Evolutionary conservation across 169 alveolate species (phyloP).

Genomic region (Plasmodium vivax): DNA sequence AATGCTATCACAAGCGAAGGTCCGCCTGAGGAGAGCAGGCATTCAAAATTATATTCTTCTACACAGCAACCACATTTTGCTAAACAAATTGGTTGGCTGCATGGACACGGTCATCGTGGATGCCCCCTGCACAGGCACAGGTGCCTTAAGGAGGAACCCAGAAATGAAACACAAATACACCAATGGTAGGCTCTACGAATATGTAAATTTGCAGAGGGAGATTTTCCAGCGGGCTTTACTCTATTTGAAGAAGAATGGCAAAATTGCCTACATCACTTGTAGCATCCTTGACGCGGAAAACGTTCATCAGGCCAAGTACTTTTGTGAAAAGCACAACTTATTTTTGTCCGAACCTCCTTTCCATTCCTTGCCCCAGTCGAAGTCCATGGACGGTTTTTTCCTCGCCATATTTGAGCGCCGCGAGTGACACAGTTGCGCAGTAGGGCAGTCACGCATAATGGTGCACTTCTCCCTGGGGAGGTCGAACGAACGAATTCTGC

Average conservation of each 20-base stretch:
- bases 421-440: too few species aligned
- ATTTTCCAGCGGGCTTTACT: conserved; percentile 85
- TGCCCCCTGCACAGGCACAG: conserved; percentile 96
- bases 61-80: conserved; percentile 78
- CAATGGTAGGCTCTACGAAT: conserved; percentile 79
- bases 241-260: conserved; percentile 88
- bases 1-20: conserved; percentile 87
- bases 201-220: conserved; percentile 80
- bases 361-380: conserved; percentile 89
- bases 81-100: conserved; percentile 82
- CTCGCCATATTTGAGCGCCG: conserved; percentile 88
- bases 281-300: conserved; percentile 91
- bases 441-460: too few species aligned
- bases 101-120: conserved; percentile 94
- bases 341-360: conserved; percentile 87
- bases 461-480: neutral
- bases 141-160: conserved; percentile 94
- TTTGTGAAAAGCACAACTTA: conserved; percentile 85
- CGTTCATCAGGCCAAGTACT: conserved; percentile 82
- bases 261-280: conserved; percentile 92
- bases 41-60: conserved; percentile 89
- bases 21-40: conserved; percentile 93
- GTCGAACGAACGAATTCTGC: neutral
- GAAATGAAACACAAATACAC: conserved; percentile 91
- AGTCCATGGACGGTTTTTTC: conserved; percentile 96